phyloP scores from a whole-genome alignment of 495 filamentous ascomycete genomes.

The Cladorrhinum samala region DNA sequence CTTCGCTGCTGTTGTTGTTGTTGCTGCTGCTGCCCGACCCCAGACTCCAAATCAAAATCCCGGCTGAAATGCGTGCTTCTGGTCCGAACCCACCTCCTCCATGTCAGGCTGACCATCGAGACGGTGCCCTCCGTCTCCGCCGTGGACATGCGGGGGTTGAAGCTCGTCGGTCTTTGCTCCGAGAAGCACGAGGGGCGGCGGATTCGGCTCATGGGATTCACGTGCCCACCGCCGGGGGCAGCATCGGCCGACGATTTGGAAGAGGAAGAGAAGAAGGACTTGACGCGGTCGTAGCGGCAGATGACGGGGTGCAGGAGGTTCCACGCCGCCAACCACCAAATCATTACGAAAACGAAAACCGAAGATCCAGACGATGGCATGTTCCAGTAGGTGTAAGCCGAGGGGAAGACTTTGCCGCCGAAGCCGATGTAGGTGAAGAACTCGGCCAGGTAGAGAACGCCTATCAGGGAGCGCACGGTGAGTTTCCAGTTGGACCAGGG shows the following conservation, averaged over 20 bases:
- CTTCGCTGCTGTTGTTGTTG: not conserved
- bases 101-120: conserved; percentile 13
- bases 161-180: conserved; percentile 3
- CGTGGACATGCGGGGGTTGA: conserved; percentile 9
- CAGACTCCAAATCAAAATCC: not conserved
- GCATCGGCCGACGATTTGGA: not conserved
- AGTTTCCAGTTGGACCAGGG: conserved; percentile 22
- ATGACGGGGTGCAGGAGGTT: conserved; percentile 17
- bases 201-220: not conserved
- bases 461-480: conserved; percentile 12
- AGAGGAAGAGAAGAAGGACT: not conserved
- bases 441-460: conserved; percentile 18
- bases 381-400: conserved; percentile 19
- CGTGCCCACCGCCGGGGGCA: not conserved
- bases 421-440: conserved; percentile 25
- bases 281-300: conserved; percentile 15
- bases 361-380: conserved; percentile 12
- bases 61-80: conserved; percentile 4
- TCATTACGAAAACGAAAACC: conserved; percentile 22
- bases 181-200: not conserved
- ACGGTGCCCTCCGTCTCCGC: conserved; percentile 3
- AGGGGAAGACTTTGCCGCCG: conserved; percentile 17
- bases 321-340: conserved; percentile 27
- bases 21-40: not conserved
- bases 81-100: conserved; percentile 12